A percentile compares a stretch with the other conserved stretches of the same genome.
Conservation (phyloP, 2,329 filamentous ascomycete species). For the Bipolaris sorokiniana region DNA sequence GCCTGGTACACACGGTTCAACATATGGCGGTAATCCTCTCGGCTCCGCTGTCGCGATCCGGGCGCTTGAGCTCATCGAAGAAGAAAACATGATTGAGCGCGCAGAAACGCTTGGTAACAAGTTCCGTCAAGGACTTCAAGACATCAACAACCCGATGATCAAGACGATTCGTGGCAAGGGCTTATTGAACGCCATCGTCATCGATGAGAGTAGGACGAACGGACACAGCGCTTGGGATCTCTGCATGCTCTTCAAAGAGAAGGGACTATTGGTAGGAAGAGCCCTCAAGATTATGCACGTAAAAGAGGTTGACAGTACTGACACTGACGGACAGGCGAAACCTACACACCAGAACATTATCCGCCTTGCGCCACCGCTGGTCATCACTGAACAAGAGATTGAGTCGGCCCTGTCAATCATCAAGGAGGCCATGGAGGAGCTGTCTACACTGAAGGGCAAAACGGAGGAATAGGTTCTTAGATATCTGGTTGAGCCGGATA, state of each 20-base stretch:
- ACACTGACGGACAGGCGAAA: constrained; percentile 72
- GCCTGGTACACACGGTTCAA: constrained; percentile 95
- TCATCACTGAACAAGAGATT: constrained; percentile 90
- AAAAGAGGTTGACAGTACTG: constrained; percentile 34
- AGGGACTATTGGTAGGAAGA: constrained; percentile 81
- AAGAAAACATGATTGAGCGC: constrained; percentile 84
- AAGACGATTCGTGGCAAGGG: constrained; percentile 87
- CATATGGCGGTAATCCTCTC: constrained; percentile 96
- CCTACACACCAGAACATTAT: constrained; percentile 99
- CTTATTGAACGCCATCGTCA: constrained; percentile 92
- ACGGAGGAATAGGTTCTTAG: constrained; percentile 59
- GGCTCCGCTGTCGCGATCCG: constrained; percentile 95
- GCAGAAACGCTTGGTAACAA: constrained; percentile 80
- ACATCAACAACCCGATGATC: constrained; percentile 81
- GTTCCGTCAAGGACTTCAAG: constrained; percentile 79
- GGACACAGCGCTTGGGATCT: constrained; percentile 95
- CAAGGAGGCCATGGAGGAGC: constrained; percentile 77
- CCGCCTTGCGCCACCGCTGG: constrained; percentile 91
- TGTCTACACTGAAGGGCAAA: constrained; percentile 70
- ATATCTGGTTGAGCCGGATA: constrained; percentile 53
- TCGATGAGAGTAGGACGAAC: constrained; percentile 84
- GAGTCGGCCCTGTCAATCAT: constrained; percentile 79
- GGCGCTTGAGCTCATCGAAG: constrained; percentile 89
- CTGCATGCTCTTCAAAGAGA: constrained; percentile 92
- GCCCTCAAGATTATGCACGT: constrained; percentile 51